phyloP scores from a whole-genome alignment of 1,284 basidiomycete genomes.

The Apiotrichum porosum region DNA sequence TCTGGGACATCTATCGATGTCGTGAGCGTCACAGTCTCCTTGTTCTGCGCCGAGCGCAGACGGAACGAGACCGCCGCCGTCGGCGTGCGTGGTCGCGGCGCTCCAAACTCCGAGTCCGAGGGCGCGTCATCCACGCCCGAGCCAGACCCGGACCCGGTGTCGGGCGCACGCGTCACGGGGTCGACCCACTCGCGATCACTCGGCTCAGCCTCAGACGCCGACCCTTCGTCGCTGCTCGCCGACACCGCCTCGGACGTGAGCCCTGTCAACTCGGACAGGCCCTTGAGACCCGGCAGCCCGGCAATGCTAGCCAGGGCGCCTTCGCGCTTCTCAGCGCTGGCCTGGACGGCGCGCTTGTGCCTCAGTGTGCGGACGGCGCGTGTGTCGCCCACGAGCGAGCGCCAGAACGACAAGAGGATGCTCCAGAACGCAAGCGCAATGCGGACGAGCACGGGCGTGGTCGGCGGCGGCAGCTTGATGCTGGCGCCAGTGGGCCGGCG shows the following conservation, averaged over 20 bases:
- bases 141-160: too few relatives aligned
- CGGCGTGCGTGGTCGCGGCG: conserved; percentile 8
- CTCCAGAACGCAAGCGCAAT: conserved; percentile 42
- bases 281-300: not conserved
- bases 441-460: conserved; percentile 38
- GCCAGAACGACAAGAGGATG: conserved; percentile 41
- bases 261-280: not conserved
- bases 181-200: conserved; percentile 34
- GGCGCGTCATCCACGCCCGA: too few relatives aligned
- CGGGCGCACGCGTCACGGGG: conserved; percentile 42
- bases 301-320: not conserved
- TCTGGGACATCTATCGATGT: conserved; percentile 7
- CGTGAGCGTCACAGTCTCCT: conserved; percentile 11
- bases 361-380: conserved; percentile 25
- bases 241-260: not conserved
- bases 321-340: not conserved
- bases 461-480: conserved; percentile 41
- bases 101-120: conserved; percentile 25
- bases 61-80: conserved; percentile 28
- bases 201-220: conserved; percentile 16
- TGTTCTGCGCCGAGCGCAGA: conserved; percentile 29
- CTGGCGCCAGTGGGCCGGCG: conserved; percentile 20
- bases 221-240: conserved; percentile 14
- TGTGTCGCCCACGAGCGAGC: conserved; percentile 42
- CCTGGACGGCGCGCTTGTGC: conserved; percentile 6